These are phyloP conservation scores for Anthracocystis panici-leucophaei DNA, from an alignment of 1,284 basidiomycete species.

Conservation along the genomic window DNA sequence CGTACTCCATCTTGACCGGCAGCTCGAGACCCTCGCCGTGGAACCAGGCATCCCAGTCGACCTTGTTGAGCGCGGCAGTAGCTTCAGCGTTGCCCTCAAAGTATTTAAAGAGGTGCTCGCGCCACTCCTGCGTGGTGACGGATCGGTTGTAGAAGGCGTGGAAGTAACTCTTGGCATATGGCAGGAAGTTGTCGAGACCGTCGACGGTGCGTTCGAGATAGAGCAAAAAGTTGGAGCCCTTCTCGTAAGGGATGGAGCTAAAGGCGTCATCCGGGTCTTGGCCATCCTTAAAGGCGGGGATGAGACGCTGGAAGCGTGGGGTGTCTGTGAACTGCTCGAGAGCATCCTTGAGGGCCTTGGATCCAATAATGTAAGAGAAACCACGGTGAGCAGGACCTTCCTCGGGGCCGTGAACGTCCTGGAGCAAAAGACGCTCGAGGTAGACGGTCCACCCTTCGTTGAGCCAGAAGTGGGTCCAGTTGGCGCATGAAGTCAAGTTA, in stretches of 20 bases:
- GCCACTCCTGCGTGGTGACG: conserved; percentile 90
- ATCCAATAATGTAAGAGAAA: conserved; percentile 82
- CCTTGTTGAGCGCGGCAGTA: conserved; percentile 73
- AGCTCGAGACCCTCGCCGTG: conserved; percentile 82
- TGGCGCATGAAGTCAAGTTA: conserved; percentile 66
- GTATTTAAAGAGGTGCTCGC: conserved; percentile 86
- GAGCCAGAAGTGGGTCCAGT: conserved; percentile 69
- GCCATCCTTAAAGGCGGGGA: conserved; percentile 84
- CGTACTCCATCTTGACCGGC: conserved; percentile 85
- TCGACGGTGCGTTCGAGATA: conserved; percentile 81
- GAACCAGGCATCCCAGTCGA: conserved; percentile 84
- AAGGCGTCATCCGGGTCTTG: conserved; percentile 75
- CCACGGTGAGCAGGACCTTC: conserved; percentile 78
- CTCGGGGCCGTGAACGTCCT: conserved; percentile 76
- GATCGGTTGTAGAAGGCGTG: conserved; percentile 75
- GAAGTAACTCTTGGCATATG: conserved; percentile 80
- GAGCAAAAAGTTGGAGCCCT: conserved; percentile 79
- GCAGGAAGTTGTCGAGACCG: conserved; percentile 78
- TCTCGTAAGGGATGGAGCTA: conserved; percentile 79
- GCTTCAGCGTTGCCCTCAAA: conserved; percentile 73
- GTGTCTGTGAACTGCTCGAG: conserved; percentile 72
- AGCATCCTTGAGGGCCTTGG: conserved; percentile 80
- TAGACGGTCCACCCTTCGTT: conserved; percentile 87
- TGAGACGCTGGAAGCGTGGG: conserved; percentile 85
- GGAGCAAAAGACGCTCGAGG: conserved; percentile 85